phyloP scores from a whole-genome alignment of 495 filamentous ascomycete species.

The Aspergillus affinis region DNA sequence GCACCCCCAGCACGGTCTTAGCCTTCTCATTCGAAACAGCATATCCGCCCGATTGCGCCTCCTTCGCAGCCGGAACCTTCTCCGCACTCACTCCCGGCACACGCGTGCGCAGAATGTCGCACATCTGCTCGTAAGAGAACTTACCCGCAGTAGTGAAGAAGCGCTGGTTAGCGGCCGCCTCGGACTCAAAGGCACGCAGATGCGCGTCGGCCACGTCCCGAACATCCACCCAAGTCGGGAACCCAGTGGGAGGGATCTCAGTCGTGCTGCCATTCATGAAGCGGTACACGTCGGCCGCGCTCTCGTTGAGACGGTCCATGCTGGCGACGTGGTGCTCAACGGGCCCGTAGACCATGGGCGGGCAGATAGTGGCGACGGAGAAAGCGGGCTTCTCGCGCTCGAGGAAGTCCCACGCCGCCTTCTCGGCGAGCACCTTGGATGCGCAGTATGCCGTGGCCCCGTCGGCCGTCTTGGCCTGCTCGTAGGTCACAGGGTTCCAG shows the following conservation, averaged over 20 bases:
- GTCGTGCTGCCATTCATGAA: conserved; percentile 30
- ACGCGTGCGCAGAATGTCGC: conserved; percentile 30
- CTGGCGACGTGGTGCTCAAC: conserved; percentile 35
- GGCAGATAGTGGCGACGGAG: conserved; percentile 63
- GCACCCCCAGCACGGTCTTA: conserved; percentile 37
- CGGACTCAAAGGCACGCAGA: conserved; percentile 34
- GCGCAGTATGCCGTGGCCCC: conserved; percentile 58
- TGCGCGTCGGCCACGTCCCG: conserved; percentile 45
- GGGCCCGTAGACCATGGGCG: conserved; percentile 50
- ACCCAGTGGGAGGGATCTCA: conserved; percentile 28
- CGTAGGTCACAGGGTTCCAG: conserved; percentile 73
- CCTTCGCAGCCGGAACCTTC: conserved; percentile 29
- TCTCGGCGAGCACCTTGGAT: conserved; percentile 60
- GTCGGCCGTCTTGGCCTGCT: conserved; percentile 40
- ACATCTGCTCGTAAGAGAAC: conserved; percentile 42
- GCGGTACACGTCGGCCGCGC: conserved; percentile 31
- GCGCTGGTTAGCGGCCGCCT: conserved; percentile 36
- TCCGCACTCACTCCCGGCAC: not conserved
- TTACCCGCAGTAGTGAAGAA: conserved; percentile 35
- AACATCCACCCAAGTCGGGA: conserved; percentile 46
- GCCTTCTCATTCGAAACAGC: conserved; percentile 42
- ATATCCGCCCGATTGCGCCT: conserved; percentile 24
- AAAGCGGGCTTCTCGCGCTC: conserved; percentile 67
- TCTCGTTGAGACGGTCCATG: conserved; percentile 36
- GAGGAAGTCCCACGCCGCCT: conserved; percentile 54